phyloP scores from a whole-genome alignment of 169 alveolate species.

The Eimeria praecox region DNA sequence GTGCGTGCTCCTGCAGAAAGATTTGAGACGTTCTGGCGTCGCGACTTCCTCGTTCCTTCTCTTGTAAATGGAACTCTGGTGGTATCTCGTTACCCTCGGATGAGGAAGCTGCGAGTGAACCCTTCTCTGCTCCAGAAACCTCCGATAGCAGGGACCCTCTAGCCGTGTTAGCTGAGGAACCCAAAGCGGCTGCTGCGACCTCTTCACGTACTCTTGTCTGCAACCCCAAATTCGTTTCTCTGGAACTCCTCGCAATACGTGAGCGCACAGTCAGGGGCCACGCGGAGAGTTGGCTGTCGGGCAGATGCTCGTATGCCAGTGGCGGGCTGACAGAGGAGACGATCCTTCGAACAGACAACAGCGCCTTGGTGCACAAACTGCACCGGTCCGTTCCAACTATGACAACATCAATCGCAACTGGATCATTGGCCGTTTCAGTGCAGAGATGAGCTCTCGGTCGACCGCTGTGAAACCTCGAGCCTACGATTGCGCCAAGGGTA shows the following conservation, averaged over 20 bases:
- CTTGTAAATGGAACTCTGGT: not conserved
- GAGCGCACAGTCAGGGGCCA: not conserved
- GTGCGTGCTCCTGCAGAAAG: slow-evolving; percentile 19
- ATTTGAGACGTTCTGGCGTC: not conserved
- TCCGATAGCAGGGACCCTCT: not conserved
- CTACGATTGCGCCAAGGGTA: not conserved
- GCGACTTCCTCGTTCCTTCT: not conserved
- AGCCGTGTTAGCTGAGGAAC: not conserved
- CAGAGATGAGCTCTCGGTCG: not conserved
- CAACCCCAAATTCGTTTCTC: not conserved
- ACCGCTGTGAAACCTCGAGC: not conserved
- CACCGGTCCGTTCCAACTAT: slow-evolving; percentile 40
- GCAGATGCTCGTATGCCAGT: not conserved
- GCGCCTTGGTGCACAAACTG: slow-evolving; percentile 68
- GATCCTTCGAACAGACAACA: slow-evolving; percentile 48
- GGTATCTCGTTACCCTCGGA: not conserved
- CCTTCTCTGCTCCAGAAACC: not conserved
- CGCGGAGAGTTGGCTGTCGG: not conserved
- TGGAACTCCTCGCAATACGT: not conserved
- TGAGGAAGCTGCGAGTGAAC: not conserved
- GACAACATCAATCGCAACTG: not conserved
- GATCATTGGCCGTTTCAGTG: not conserved
- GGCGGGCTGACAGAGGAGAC: slow-evolving; percentile 16
- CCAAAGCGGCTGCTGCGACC: not conserved
- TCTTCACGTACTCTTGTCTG: not conserved